Percentiles rank a stretch among this genome's conserved stretches.
Evolutionary conservation across 495 filamentous ascomycete species (phyloP).

Genomic region (Hypoxylon intermedium): DNA sequence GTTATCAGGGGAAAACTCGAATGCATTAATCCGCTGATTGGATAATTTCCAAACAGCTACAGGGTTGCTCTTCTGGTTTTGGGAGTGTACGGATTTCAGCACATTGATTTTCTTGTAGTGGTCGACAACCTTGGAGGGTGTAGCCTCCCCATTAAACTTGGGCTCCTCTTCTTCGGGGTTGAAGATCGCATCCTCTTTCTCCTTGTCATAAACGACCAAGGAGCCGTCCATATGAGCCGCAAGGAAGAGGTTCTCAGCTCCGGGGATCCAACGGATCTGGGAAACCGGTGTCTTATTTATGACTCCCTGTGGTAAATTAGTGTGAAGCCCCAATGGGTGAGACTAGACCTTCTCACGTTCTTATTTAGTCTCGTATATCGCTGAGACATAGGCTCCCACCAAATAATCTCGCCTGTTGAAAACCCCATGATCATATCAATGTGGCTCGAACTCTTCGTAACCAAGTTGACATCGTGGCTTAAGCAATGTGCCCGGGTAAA

Average conservation of each 20-base stretch:
- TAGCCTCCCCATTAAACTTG: slow-evolving; percentile 51
- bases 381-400: slow-evolving; percentile 97
- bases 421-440: slow-evolving; percentile 95
- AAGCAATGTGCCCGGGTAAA: slow-evolving; percentile 96
- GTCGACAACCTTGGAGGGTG: slow-evolving; percentile 46
- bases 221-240: slow-evolving; percentile 92
- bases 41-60: slow-evolving; percentile 90
- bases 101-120: slow-evolving; percentile 61
- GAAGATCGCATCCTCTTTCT: slow-evolving; percentile 86
- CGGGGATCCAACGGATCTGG: slow-evolving; percentile 90
- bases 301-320: slow-evolving; percentile 63
- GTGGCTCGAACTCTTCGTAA: slow-evolving; percentile 79
- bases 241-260: slow-evolving; percentile 91
- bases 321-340: not conserved
- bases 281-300: slow-evolving; percentile 86
- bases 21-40: slow-evolving; percentile 84
- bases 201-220: slow-evolving; percentile 97
- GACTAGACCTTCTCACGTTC: slow-evolving; percentile 63
- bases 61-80: slow-evolving; percentile 91
- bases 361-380: slow-evolving; percentile 97
- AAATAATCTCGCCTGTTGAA: slow-evolving; percentile 94
- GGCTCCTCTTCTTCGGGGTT: slow-evolving; percentile 56
- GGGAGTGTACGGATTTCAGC: slow-evolving; percentile 87
- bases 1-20: slow-evolving; percentile 87
- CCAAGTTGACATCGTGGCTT: slow-evolving; percentile 88